Evolutionary conservation across 139 green algal species (phyloP).

Genomic region (Volvox reticuliferus): DNA sequence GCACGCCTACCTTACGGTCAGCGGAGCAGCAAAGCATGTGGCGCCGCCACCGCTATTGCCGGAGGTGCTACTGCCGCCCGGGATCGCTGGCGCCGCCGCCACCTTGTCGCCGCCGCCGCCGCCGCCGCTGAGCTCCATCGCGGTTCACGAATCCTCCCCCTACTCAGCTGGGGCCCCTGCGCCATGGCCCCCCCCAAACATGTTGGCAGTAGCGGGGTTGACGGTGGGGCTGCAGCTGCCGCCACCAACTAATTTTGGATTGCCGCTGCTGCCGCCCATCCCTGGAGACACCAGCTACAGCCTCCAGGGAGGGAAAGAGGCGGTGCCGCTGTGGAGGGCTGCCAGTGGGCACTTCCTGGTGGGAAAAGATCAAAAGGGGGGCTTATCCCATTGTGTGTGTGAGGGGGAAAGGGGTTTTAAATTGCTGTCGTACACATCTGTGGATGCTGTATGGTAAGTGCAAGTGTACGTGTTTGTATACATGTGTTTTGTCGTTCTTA

Average conservation of each 20-base stretch:
- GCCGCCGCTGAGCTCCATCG: too few species aligned
- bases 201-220: too few species aligned
- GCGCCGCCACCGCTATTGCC: not conserved
- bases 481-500: too few species aligned
- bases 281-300: conserved; percentile 12
- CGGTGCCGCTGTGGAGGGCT: conserved; percentile 53
- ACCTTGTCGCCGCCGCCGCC: not conserved
- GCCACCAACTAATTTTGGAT: not conserved
- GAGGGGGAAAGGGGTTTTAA: too few species aligned
- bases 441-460: too few species aligned
- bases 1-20: conserved; percentile 37
- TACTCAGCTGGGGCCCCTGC: too few species aligned
- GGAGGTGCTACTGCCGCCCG: not conserved
- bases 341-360: conserved; percentile 50
- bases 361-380: not conserved
- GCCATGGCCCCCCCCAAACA: too few species aligned
- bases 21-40: not conserved
- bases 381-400: too few species aligned
- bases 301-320: not conserved
- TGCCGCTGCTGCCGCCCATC: conserved; percentile 38
- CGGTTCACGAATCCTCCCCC: too few species aligned
- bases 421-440: too few species aligned
- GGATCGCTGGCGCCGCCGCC: not conserved
- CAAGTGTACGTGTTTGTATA: too few species aligned
- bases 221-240: not conserved